Conservation (phyloP, 768 basidiomycete species). For the Cyathus striatus region DNA sequence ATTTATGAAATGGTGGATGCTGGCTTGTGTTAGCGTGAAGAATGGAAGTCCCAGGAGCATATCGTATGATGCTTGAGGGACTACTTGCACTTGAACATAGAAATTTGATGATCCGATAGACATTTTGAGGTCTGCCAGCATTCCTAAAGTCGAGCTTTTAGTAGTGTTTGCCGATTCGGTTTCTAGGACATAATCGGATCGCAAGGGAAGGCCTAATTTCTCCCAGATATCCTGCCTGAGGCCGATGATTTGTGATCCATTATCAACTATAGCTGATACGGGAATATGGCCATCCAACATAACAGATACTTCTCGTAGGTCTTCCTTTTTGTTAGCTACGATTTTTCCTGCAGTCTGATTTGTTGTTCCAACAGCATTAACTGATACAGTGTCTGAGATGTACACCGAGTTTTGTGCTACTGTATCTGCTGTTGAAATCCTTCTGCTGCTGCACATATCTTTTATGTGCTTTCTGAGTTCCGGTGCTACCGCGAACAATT, state of each 20-base stretch:
- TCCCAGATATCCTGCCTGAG: conserved; percentile 15
- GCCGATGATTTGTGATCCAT: conserved; percentile 17
- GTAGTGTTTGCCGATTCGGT: conserved; percentile 19
- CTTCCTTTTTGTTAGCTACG: conserved; percentile 15
- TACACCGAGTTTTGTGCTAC: not conserved
- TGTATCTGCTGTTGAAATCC: not conserved
- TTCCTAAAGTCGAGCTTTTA: conserved; percentile 12
- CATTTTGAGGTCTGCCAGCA: conserved; percentile 18
- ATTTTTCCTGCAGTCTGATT: not conserved
- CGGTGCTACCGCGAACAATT: conserved; percentile 12
- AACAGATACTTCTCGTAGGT: conserved; percentile 8
- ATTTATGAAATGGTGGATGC: conserved; percentile 11
- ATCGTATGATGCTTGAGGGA: too few species aligned
- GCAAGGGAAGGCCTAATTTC: conserved; percentile 9
- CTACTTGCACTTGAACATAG: too few species aligned
- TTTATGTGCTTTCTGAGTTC: conserved; percentile 11
- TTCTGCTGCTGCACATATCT: conserved; percentile 10
- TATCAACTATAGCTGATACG: conserved; percentile 17
- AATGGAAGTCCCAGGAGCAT: too few species aligned
- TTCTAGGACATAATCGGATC: conserved; percentile 11
- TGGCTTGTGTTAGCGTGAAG: too few species aligned
- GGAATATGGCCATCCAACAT: too few species aligned
- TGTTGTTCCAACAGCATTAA: too few species aligned
- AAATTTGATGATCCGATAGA: conserved; percentile 12
- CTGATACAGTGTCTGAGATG: too few species aligned